Conservation (phyloP, 768 basidiomycete genomes). For the Mycena kentingensis region DNA sequence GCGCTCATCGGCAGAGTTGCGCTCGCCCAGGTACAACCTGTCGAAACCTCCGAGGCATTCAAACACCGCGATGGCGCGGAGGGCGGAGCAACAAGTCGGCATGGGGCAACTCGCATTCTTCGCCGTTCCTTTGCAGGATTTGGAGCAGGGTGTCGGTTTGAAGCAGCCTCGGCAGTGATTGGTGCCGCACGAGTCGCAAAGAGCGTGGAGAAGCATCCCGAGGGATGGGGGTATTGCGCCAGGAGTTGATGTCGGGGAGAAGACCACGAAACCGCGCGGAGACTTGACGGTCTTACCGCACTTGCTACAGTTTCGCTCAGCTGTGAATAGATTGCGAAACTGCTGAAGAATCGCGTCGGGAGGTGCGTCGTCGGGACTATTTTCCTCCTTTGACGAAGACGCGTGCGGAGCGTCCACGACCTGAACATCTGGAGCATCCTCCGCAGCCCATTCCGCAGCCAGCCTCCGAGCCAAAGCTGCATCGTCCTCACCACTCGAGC, state of each 20-base stretch:
- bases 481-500: slow-evolving; percentile 38
- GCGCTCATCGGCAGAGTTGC: slow-evolving; percentile 40
- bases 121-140: slow-evolving; percentile 43
- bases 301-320: slow-evolving; percentile 37
- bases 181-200: slow-evolving; percentile 44
- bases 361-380: slow-evolving; percentile 13
- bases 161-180: slow-evolving; percentile 56
- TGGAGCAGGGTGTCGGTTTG: slow-evolving; percentile 37
- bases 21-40: slow-evolving; percentile 45
- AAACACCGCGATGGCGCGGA: slow-evolving; percentile 53
- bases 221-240: slow-evolving; percentile 31
- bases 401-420: slow-evolving; percentile 5
- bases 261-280: slow-evolving; percentile 44
- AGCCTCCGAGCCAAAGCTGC: slow-evolving; percentile 40
- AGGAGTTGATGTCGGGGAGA: slow-evolving; percentile 24
- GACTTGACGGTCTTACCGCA: slow-evolving; percentile 39
- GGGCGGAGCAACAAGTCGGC: slow-evolving; percentile 46
- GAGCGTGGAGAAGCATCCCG: slow-evolving; percentile 42
- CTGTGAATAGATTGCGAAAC: slow-evolving; percentile 39
- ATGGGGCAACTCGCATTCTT: slow-evolving; percentile 38
- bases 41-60: slow-evolving; percentile 53
- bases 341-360: slow-evolving; percentile 37
- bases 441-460: slow-evolving; percentile 42
- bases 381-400: slow-evolving; percentile 14
- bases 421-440: slow-evolving; percentile 17